phyloP scores from a whole-genome alignment of 331 rosid genomes.

The Acacia pycnantha region DNA sequence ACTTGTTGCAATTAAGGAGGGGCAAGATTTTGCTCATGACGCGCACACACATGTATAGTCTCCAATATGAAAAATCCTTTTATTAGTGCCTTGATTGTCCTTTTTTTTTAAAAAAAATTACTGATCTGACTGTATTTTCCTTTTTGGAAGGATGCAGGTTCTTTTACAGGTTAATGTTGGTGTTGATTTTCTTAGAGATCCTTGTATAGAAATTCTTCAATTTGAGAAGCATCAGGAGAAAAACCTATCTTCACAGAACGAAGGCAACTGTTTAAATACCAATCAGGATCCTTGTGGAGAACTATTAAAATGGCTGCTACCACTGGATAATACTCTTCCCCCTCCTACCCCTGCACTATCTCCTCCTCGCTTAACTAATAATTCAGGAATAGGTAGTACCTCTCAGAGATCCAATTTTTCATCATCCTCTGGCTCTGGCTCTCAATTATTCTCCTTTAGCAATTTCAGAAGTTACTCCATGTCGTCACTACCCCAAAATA shows the following conservation, averaged over 20 bases:
- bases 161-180: conserved; percentile 95
- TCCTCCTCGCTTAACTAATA: conserved; percentile 55
- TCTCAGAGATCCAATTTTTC: conserved; percentile 58
- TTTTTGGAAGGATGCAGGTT: conserved; percentile 98
- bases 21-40: neutral
- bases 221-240: conserved; percentile 78
- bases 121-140: conserved; percentile 75
- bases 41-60: neutral
- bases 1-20: neutral
- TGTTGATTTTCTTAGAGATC: conserved; percentile 71
- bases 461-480: conserved; percentile 96
- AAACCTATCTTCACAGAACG: conserved; percentile 50
- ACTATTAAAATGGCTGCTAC: conserved; percentile 91
- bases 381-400: conserved; percentile 51
- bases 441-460: conserved; percentile 75
- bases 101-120: conserved; percentile 13
- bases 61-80: conserved; percentile 21
- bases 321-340: conserved; percentile 72
- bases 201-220: conserved; percentile 94
- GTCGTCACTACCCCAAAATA: conserved; percentile 85
- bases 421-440: conserved; percentile 68
- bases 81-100: conserved; percentile 20
- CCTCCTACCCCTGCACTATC: conserved; percentile 57
- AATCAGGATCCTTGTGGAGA: conserved; percentile 77
- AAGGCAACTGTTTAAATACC: conserved; percentile 37